Evolutionary conservation across 192 early-diverging fungal species (phyloP).

Genomic region (Rhizophagus sp.): DNA sequence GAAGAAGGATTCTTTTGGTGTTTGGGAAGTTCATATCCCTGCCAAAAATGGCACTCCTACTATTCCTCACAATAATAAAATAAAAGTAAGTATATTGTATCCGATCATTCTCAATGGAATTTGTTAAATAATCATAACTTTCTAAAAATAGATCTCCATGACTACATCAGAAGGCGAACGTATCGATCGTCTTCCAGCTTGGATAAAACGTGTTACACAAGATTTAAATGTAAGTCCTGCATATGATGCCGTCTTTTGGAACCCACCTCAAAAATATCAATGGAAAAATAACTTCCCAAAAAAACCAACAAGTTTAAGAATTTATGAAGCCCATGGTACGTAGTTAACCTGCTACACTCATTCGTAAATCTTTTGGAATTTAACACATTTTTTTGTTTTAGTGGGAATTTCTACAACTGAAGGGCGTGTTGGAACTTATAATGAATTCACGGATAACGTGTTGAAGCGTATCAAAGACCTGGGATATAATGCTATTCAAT

Average conservation of each 20-base stretch:
- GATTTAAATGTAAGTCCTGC: conserved; percentile 75
- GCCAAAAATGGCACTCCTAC: conserved; percentile 59
- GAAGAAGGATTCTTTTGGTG: conserved; percentile 80
- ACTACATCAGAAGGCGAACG: conserved; percentile 69
- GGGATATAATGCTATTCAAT: conserved; percentile 81
- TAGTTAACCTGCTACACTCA: neutral
- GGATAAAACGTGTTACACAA: conserved; percentile 83
- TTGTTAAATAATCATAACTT: neutral
- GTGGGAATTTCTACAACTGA: conserved; percentile 93
- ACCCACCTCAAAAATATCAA: conserved; percentile 75
- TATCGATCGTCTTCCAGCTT: conserved; percentile 89
- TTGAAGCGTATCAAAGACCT: conserved; percentile 84
- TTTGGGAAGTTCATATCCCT: conserved; percentile 75
- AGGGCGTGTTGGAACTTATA: conserved; percentile 77
- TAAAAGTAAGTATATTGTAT: conserved; percentile 60
- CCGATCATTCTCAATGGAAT: neutral
- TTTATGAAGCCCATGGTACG: conserved; percentile 94
- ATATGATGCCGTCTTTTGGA: conserved; percentile 96
- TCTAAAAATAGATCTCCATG: conserved; percentile 65
- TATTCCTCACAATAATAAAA: conserved; percentile 86
- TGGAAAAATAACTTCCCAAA: conserved; percentile 78
- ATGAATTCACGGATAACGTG: conserved; percentile 85
- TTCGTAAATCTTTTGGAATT: neutral
- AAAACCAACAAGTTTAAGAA: conserved; percentile 65
- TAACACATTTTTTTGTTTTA: conserved; percentile 31